phyloP scores from a whole-genome alignment of 2,329 filamentous ascomycete species.

The Aspergillus tanneri region DNA sequence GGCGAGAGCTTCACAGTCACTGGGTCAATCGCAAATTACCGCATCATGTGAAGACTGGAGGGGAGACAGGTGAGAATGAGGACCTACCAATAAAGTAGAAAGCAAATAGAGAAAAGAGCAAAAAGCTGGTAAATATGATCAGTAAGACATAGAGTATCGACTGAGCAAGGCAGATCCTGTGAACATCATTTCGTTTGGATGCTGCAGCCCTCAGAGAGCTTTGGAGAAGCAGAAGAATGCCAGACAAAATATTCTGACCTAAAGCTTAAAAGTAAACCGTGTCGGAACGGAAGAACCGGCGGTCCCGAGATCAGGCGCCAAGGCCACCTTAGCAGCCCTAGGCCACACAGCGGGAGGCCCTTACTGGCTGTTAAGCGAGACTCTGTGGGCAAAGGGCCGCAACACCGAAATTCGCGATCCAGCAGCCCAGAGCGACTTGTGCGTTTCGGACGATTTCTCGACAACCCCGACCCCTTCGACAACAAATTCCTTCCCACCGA shows the following conservation, averaged over 20 bases:
- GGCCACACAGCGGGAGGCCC: constrained; percentile 26
- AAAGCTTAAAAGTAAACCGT: constrained; percentile 23
- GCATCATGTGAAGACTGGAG: constrained; percentile 65
- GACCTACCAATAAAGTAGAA: not conserved
- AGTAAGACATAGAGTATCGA: not conserved
- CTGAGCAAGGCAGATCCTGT: constrained; percentile 3
- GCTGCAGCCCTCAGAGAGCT: not conserved
- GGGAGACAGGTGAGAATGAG: not conserved
- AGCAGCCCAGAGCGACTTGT: constrained; percentile 30
- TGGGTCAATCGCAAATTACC: constrained; percentile 99
- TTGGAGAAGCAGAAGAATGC: not conserved
- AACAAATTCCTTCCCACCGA: constrained; percentile 38
- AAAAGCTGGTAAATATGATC: not conserved
- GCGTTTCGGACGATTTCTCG: constrained; percentile 34
- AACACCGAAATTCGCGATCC: constrained; percentile 42
- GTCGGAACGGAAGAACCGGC: constrained; percentile 27
- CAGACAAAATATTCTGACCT: constrained; percentile 25
- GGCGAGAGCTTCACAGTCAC: constrained; percentile 82
- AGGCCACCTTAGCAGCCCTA: constrained; percentile 35
- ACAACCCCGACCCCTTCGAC: constrained; percentile 44
- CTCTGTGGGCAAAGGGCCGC: constrained; percentile 36
- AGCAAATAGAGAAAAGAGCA: not conserved
- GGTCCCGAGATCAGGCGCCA: constrained; percentile 12
- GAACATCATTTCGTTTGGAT: constrained; percentile 23
- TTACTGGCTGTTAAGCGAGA: constrained; percentile 45